Evolutionary conservation across 78 protist genomes (phyloP).

Genomic region (slime mould (Dictyostelium discoideum)): DNA sequence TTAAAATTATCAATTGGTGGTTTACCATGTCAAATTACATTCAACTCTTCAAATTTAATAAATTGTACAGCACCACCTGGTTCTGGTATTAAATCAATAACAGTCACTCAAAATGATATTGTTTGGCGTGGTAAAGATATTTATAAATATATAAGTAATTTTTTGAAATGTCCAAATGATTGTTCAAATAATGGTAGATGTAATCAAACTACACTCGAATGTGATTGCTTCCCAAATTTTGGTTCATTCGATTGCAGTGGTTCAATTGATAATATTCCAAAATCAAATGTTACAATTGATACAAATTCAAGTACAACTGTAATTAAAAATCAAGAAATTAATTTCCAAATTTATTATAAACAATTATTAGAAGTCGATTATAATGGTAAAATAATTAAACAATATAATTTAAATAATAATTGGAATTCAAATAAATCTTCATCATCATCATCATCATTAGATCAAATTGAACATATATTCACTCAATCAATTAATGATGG

Average conservation of each 20-base stretch:
- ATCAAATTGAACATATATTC: background rate
- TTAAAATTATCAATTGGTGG: background rate
- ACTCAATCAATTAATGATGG: background rate
- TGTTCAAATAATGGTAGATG: slow-evolving; percentile 8
- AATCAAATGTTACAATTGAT: background rate
- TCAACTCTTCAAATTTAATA: background rate
- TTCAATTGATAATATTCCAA: background rate
- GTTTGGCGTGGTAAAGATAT: background rate
- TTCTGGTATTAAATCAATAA: background rate
- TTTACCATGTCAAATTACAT: background rate
- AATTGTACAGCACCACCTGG: background rate
- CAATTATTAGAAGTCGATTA: background rate
- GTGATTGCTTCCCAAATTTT: background rate
- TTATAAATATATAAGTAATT: background rate
- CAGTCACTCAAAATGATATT: background rate
- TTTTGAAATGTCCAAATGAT: background rate
- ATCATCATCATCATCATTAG: background rate
- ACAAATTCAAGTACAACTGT: background rate
- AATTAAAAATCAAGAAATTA: background rate
- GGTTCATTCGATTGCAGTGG: background rate
- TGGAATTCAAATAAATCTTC: background rate
- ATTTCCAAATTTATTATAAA: background rate
- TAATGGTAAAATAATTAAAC: background rate
- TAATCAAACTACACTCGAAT: background rate
- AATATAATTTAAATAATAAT: background rate